Conservation (phyloP, 441 rosid species). For the Erodium moschatum region DNA sequence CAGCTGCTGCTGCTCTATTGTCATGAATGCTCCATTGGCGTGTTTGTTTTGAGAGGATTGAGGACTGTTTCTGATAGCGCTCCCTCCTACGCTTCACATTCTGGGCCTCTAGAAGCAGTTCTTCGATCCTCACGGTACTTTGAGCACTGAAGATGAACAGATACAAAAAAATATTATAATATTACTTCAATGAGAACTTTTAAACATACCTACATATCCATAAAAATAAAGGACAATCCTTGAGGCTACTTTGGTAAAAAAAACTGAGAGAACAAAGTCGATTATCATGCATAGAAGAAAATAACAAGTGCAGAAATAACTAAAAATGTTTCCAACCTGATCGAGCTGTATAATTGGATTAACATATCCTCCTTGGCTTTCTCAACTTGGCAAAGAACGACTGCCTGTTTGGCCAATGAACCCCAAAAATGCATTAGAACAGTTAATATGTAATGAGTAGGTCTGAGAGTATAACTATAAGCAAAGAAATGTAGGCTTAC, state of each 20-base stretch:
- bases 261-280: not conserved
- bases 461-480: slow-evolving; percentile 10
- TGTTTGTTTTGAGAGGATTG: slow-evolving; percentile 71
- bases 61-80: slow-evolving; percentile 72
- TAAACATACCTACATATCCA: not conserved
- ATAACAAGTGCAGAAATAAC: not conserved
- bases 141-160: slow-evolving; percentile 44
- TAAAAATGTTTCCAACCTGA: slow-evolving; percentile 45
- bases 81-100: slow-evolving; percentile 79
- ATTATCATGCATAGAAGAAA: slow-evolving; percentile 11
- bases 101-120: slow-evolving; percentile 83
- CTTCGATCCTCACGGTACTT: slow-evolving; percentile 71
- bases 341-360: slow-evolving; percentile 81
- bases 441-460: slow-evolving; percentile 11
- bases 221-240: not conserved
- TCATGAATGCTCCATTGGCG: slow-evolving; percentile 87
- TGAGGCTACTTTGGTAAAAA: not conserved
- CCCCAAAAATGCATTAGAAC: slow-evolving; percentile 14
- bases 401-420: slow-evolving; percentile 61
- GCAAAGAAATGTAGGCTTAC: slow-evolving; percentile 27
- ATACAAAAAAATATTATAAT: not conserved
- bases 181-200: not conserved
- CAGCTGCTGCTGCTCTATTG: slow-evolving; percentile 48
- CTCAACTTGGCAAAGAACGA: slow-evolving; percentile 99
- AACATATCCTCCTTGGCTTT: slow-evolving; percentile 99